Base-by-base conservation (phyloP, 2,329 filamentous ascomycete genomes). In the Xylogone sp. region DNA sequence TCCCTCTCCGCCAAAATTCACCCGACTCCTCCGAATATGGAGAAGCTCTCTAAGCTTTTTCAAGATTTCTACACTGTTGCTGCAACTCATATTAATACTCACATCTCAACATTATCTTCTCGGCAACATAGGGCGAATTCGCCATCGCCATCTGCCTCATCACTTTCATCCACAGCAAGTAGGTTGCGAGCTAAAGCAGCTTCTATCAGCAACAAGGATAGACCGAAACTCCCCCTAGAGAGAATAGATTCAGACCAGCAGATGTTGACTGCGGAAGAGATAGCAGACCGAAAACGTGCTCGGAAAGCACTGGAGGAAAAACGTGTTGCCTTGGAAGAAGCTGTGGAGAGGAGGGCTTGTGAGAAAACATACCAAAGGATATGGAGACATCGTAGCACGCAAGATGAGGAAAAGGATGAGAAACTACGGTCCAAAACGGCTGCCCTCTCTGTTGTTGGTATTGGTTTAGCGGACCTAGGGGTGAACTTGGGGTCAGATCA, bases 361-460 rank as follows among this genome's bases (percentile, higher is more conserved):
- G 90, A 96, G 65, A 84, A 86, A 49, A 85, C 93, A 44, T 97
- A 97, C 65, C 79, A 86, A 52, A 86, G 88, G 58, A 90, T 99
- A 66, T 99, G 93, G 79, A 84, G 91, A 45, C 94, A 99, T 68
- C 83, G 87, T 53, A 94, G 81, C 66, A 96, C 93, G 0, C 86
- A 97, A 62, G 94, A 99, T 65, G 93, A 97, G 69, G 92, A 94
- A 12, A 83, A 93, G 63, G 94, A 99, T 66, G 92, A 96, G 63
- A 97, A 96, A 66, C 76, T 99, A 47, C 83, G 94, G 24, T 99
- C 94, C 9, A 94, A 96, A 63, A 97, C 92, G 1, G 93, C 93
- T 19, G 91, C 94, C 1, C 73, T 99, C 43, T 82, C 87, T 2
- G 75, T 99, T n/a, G 90, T 99, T 18, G 93, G 91, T 1, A 97